A percentile compares a stretch with the other conserved stretches of the same genome.
These are phyloP conservation scores for Triticum urartu DNA, from an alignment of 176 grass and related monocot species.

Conservation along the genomic window DNA sequence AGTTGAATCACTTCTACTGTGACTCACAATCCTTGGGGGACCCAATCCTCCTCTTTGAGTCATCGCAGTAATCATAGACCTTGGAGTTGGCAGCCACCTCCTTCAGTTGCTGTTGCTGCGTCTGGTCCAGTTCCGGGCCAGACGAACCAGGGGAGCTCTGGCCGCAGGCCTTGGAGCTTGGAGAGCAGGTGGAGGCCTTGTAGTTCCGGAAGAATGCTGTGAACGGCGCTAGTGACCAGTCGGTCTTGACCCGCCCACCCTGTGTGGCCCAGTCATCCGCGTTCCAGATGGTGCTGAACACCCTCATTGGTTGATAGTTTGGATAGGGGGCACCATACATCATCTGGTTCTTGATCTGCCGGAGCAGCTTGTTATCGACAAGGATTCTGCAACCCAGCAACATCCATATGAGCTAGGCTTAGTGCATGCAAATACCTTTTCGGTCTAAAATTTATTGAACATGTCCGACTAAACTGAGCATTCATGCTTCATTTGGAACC, in stretches of 20 bases:
- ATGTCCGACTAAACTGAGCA: background rate
- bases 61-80: slow-evolving; percentile 70
- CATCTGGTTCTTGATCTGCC: slow-evolving; percentile 56
- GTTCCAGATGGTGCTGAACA: slow-evolving; percentile 62
- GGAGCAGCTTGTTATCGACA: slow-evolving; percentile 51
- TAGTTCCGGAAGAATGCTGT: slow-evolving; percentile 60
- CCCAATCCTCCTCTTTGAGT: slow-evolving; percentile 34
- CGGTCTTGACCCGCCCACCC: slow-evolving; percentile 57
- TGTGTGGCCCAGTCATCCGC: slow-evolving; percentile 67
- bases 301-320: slow-evolving; percentile 49
- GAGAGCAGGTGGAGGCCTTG: slow-evolving; percentile 35
- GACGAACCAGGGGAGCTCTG: slow-evolving; percentile 37
- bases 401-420: background rate
- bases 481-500: background rate
- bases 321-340: slow-evolving; percentile 43
- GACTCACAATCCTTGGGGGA: slow-evolving; percentile 35
- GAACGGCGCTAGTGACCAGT: slow-evolving; percentile 67
- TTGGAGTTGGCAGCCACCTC: slow-evolving; percentile 38
- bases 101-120: slow-evolving; percentile 32
- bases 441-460: background rate
- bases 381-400: slow-evolving; percentile 58
- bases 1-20: slow-evolving; percentile 24
- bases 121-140: slow-evolving; percentile 26
- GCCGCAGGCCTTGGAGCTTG: slow-evolving; percentile 8
- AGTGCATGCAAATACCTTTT: slow-evolving; percentile 1